A percentile compares a stretch with the other conserved stretches of the same genome.
phyloP scores from a whole-genome alignment of 805 yeast genomes.

The Teunomyces panamensis region DNA sequence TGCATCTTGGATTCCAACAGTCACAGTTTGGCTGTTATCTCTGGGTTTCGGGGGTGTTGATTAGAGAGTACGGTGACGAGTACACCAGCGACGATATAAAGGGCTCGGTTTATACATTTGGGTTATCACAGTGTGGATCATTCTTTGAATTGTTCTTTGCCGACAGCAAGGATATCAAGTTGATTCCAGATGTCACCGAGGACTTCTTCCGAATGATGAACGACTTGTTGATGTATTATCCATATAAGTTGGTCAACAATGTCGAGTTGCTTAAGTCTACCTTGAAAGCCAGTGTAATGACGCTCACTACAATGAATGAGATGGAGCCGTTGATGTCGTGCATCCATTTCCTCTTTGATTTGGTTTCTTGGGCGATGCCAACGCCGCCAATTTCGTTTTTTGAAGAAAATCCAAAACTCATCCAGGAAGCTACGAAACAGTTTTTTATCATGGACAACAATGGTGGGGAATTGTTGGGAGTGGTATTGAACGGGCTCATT shows the following conservation, averaged over 20 bases:
- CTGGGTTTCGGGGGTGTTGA: constrained; percentile 84
- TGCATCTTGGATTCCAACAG: constrained; percentile 66
- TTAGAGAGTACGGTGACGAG: constrained; percentile 64
- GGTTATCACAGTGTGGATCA: constrained; percentile 59
- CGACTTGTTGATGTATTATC: constrained; percentile 75
- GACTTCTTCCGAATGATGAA: constrained; percentile 81
- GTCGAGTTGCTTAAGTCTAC: constrained; percentile 49
- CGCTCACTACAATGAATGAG: constrained; percentile 54
- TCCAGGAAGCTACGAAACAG: constrained; percentile 20
- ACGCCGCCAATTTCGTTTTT: constrained; percentile 75
- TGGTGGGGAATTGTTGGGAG: constrained; percentile 56
- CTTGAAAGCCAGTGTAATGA: constrained; percentile 56
- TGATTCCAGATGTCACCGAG: constrained; percentile 70
- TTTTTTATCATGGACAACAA: constrained; percentile 42
- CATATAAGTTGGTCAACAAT: constrained; percentile 47
- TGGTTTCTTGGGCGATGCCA: constrained; percentile 79
- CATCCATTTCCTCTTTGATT: constrained; percentile 76
- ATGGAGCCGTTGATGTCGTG: constrained; percentile 68
- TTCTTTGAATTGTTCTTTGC: constrained; percentile 47
- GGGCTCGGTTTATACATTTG: constrained; percentile 70
- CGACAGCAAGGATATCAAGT: constrained; percentile 24
- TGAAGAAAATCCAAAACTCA: constrained; percentile 42
- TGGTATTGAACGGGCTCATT: constrained; percentile 63
- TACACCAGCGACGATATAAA: constrained; percentile 45
- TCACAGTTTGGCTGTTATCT: constrained; percentile 78